Evolutionary conservation across 495 filamentous ascomycete species (phyloP).

Genomic region (Annulohypoxylon maeteangense): DNA sequence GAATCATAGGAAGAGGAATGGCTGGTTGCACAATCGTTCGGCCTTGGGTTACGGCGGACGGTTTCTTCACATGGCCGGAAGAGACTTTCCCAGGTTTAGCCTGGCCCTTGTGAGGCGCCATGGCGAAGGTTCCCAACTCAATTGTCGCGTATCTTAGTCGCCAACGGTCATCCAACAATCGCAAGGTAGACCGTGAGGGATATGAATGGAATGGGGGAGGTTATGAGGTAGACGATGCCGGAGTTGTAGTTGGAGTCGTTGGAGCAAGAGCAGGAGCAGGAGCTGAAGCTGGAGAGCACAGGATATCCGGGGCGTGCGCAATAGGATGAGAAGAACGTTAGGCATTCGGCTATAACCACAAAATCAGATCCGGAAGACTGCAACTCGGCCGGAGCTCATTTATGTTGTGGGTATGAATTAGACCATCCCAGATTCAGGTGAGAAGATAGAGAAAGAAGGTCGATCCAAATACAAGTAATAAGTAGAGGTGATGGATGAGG

Average conservation of each 20-base stretch:
- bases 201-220: background rate
- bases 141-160: constrained; percentile 7
- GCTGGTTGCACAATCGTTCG: constrained; percentile 52
- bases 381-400: constrained; percentile 46
- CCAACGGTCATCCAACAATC: constrained; percentile 9
- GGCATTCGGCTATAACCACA: constrained; percentile 32
- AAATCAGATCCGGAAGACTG: constrained; percentile 38
- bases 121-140: constrained; percentile 20
- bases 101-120: constrained; percentile 42
- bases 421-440: constrained; percentile 29
- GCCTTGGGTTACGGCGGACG: constrained; percentile 14
- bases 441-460: background rate
- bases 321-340: constrained; percentile 30
- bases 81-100: constrained; percentile 40
- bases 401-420: constrained; percentile 34
- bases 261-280: no score
- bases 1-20: constrained; percentile 53
- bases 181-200: constrained; percentile 5
- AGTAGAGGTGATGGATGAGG: background rate
- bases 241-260: background rate
- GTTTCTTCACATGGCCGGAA: constrained; percentile 42
- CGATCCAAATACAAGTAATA: background rate
- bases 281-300: constrained; percentile 23
- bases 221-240: constrained; percentile 2
- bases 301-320: constrained; percentile 33